Conservation (phyloP, 2,329 filamentous ascomycete genomes). For the Blastomyces silverae region DNA sequence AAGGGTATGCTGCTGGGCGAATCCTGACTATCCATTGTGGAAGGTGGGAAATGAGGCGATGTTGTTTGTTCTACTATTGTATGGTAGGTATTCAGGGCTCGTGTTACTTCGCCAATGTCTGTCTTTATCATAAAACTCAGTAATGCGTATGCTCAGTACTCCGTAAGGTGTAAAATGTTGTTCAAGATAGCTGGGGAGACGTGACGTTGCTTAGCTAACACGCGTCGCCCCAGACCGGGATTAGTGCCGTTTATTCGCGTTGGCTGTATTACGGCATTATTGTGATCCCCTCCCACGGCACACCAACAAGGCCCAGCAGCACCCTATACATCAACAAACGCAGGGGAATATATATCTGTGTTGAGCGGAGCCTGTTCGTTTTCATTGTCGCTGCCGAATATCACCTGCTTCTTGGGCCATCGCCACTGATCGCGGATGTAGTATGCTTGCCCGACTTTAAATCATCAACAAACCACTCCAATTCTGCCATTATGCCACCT, state of each 20-base stretch:
- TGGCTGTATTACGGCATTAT: not conserved
- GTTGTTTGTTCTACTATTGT: not conserved
- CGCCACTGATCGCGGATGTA: conserved; percentile 21
- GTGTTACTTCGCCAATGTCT: not conserved
- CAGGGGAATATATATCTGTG: not conserved
- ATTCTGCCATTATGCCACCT: conserved; percentile 32
- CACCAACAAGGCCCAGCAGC: not conserved
- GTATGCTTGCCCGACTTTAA: conserved; percentile 19
- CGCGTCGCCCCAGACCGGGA: conserved; percentile 16
- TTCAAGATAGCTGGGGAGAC: conserved; percentile 3
- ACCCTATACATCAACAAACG: not conserved
- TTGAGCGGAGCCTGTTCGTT: not conserved
- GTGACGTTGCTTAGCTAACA: conserved; percentile 14
- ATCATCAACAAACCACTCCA: not conserved
- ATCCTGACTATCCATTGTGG: conserved; percentile 25
- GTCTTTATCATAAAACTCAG: conserved; percentile 3
- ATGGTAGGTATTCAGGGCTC: not conserved
- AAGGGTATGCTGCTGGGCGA: conserved; percentile 42
- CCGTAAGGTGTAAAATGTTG: not conserved
- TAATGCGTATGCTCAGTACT: not conserved
- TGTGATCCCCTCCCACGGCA: not conserved
- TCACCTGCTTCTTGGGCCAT: conserved; percentile 8
- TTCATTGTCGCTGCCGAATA: conserved; percentile 4
- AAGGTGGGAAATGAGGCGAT: not conserved
- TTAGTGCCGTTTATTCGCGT: conserved; percentile 15